Evolutionary conservation across 306 rosid genomes (phyloP), one percentile per base, ranked within the genome.

Genomic region (Styphnolobium japonicum): DNA sequence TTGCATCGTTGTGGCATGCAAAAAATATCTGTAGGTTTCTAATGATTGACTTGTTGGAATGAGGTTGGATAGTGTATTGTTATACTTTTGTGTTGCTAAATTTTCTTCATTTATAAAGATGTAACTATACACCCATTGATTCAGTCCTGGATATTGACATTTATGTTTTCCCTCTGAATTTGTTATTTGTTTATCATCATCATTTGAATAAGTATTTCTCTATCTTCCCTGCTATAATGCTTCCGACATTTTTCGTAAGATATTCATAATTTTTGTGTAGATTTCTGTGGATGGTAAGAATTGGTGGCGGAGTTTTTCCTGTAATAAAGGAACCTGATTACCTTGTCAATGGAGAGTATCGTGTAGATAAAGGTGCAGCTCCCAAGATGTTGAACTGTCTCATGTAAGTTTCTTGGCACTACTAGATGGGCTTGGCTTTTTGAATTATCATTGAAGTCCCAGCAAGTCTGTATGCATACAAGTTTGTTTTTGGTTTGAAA

Each of bases 311-410:
- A 11, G 99, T 96, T 73, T 96, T 90, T 78, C 99, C 99, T 51
- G 93, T 96, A 67, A 96, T 96, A 75, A 96, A 93, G 89, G 99
- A 96, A 82, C 98, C 99, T 2, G 99, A 96, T 71, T 96, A 96
- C 88, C 98, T 96, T 58, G 98, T 84, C 71, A 93, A 96, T 84
- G 99, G 99, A 75, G 99, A 96, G 78, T 96, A 93, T 84, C 97
- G 99, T 66, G 98, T 96, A 22, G 99, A 96, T 93, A 96, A 90
- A 86, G 99, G 99, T 40, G 99, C 98, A 73, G 92, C 99, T 70
- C 98, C 99, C 22, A 96, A 96, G 92, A 93, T 96, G 99, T 75
- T 96, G 94, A 96, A 96, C 83, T 96, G 99, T 89, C 97, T 96
- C 48, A 96, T 96, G 98, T 96, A 91, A 96, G 97, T 89, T 80